These are phyloP conservation scores for Rosellinia necatrix DNA, from an alignment of 2,329 filamentous ascomycete species.

Conservation along the genomic window DNA sequence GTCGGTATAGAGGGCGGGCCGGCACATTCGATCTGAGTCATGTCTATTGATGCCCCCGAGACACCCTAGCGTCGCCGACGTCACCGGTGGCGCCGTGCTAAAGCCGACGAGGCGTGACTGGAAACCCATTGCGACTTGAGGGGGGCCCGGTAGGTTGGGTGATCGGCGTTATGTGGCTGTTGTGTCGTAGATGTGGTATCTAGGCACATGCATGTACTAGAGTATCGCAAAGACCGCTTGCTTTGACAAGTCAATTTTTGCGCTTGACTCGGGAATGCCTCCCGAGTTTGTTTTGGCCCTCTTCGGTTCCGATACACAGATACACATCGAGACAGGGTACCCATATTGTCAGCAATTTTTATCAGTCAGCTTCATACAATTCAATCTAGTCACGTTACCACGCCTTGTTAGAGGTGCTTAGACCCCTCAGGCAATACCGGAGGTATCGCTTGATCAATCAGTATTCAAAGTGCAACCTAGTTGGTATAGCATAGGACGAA, in stretches of 20 bases:
- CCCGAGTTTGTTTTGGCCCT: neutral
- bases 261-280: neutral
- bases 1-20: neutral
- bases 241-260: neutral
- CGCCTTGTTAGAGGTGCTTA: no score
- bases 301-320: no score
- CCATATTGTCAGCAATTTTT: no score
- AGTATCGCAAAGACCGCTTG: neutral
- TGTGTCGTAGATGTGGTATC: slow-evolving; percentile 19
- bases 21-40: slow-evolving; percentile 10
- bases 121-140: slow-evolving; percentile 5
- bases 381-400: no score
- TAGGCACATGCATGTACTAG: slow-evolving; percentile 13
- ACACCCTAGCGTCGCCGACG: slow-evolving; percentile 14
- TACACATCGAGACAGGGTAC: no score
- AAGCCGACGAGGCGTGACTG: neutral
- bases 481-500: no score
- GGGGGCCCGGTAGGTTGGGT: slow-evolving; percentile 19
- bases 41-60: slow-evolving; percentile 23
- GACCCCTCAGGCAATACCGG: no score
- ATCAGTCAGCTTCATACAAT: no score
- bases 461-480: no score
- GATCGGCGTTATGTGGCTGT: slow-evolving; percentile 26
- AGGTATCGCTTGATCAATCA: no score
- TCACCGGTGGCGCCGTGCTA: neutral